phyloP scores from a whole-genome alignment of 202 grass and related monocot species.

The Carex sylvatica region DNA sequence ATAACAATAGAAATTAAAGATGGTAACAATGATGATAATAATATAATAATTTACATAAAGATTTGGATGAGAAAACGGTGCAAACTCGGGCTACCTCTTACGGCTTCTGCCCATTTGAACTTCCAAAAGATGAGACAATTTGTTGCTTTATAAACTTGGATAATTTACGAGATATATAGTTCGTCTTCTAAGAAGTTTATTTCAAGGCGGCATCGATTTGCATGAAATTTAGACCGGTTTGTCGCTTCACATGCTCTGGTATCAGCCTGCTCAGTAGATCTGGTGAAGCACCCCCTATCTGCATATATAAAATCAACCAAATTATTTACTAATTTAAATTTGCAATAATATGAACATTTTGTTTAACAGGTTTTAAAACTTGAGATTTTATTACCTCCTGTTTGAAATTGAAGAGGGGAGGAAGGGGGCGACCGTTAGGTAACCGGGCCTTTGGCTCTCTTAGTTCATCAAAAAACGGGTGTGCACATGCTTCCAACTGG shows the following conservation, averaged over 20 bases:
- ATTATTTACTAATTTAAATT: background rate
- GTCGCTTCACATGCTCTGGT: slow-evolving; percentile 62
- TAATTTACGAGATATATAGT: slow-evolving; percentile 5
- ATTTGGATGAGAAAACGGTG: slow-evolving; percentile 24
- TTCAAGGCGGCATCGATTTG: slow-evolving; percentile 34
- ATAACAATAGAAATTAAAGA: slow-evolving; percentile 1
- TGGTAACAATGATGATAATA: slow-evolving; percentile 20
- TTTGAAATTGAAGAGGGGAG: slow-evolving; percentile 81
- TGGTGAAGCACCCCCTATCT: slow-evolving; percentile 60
- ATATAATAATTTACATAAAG: slow-evolving; percentile 32
- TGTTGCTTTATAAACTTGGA: slow-evolving; percentile 23
- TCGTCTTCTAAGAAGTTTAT: slow-evolving; percentile 13
- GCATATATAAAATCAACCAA: slow-evolving; percentile 32
- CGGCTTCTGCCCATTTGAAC: slow-evolving; percentile 27
- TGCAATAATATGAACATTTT: background rate
- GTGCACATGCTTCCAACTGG: slow-evolving; percentile 73
- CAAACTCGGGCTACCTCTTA: slow-evolving; percentile 31
- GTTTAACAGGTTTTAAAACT: background rate
- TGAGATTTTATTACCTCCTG: slow-evolving; percentile 51
- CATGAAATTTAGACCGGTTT: slow-evolving; percentile 60
- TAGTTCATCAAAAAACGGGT: slow-evolving; percentile 80
- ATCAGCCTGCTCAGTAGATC: slow-evolving; percentile 73
- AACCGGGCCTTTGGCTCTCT: slow-evolving; percentile 64
- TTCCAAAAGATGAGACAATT: slow-evolving; percentile 23
- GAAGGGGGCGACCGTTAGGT: slow-evolving; percentile 67